These are phyloP conservation scores for Pyrenopolyporus hunteri DNA, from an alignment of 495 filamentous ascomycete genomes.

Conservation along the genomic window DNA sequence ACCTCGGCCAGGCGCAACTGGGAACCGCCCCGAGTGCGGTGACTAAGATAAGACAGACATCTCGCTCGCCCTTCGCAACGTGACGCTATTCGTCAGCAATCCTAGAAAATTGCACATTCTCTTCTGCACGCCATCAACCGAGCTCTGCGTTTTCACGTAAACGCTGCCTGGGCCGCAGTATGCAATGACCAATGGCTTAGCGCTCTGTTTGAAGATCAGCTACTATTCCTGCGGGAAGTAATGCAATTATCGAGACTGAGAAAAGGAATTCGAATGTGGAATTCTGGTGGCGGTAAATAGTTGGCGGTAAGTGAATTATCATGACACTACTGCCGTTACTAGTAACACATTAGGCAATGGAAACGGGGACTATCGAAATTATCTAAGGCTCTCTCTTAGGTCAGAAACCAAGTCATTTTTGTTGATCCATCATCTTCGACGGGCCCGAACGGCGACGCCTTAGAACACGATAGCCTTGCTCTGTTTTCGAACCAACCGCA, in stretches of 20 bases:
- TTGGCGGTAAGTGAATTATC: no score
- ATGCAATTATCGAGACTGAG: no score
- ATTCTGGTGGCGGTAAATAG: no score
- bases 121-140: not conserved
- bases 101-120: no score
- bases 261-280: no score
- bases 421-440: not conserved
- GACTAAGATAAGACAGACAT: conserved; percentile 23
- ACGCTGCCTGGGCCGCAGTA: no score
- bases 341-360: no score
- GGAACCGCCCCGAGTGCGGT: not conserved
- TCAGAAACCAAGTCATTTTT: not conserved
- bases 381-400: not conserved
- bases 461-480: conserved; percentile 8
- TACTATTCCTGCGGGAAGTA: no score
- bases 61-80: conserved; percentile 3
- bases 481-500: conserved; percentile 17
- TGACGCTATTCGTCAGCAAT: conserved; percentile 1
- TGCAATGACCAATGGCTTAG: no score
- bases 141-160: no score
- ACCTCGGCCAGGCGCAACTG: not conserved
- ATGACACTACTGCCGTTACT: no score
- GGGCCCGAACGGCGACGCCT: not conserved
- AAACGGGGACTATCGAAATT: no score
- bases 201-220: not conserved